Percentiles rank a stretch among this genome's conserved stretches.
phyloP scores from a whole-genome alignment of 352 stramenopile genomes.

The Phytophthora hybrid region DNA sequence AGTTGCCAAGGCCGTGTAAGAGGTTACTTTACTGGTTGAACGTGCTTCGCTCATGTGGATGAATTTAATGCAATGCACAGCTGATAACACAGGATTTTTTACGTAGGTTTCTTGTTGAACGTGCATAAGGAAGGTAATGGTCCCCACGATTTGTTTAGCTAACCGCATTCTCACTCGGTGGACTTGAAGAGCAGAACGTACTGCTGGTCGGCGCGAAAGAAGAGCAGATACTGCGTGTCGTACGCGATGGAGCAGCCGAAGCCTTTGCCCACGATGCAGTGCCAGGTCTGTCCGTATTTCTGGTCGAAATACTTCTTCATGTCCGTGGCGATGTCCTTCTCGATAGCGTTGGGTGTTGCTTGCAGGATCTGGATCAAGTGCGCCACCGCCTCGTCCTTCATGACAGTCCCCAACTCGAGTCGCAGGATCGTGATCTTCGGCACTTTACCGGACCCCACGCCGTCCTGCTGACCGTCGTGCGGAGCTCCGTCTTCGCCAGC shows the following conservation, averaged over 20 bases:
- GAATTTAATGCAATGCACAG: slow-evolving; percentile 29
- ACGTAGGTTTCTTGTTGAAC: slow-evolving; percentile 11
- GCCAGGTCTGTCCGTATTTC: slow-evolving; percentile 94
- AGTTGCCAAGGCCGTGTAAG: slow-evolving; percentile 54
- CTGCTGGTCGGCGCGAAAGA: slow-evolving; percentile 86
- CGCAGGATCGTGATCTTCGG: slow-evolving; percentile 74
- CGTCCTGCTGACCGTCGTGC: slow-evolving; percentile 22
- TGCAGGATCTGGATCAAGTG: slow-evolving; percentile 55
- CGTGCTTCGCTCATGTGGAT: slow-evolving; percentile 3
- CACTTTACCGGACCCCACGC: slow-evolving; percentile 37
- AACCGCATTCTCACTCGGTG: slow-evolving; percentile 53
- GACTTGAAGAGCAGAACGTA: slow-evolving; percentile 90
- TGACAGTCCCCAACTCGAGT: slow-evolving; percentile 68
- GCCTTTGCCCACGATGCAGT: slow-evolving; percentile 93
- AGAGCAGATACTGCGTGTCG: slow-evolving; percentile 91
- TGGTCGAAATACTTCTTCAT: slow-evolving; percentile 99
- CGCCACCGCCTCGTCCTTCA: slow-evolving; percentile 78
- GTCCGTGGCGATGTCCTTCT: slow-evolving; percentile 97
- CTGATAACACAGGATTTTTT: slow-evolving; percentile 4
- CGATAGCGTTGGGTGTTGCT: slow-evolving; percentile 55
- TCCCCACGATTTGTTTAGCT: slow-evolving; percentile 7
- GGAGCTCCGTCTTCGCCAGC: slow-evolving; percentile 33
- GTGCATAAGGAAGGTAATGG: slow-evolving; percentile 15
- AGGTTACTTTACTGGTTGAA: slow-evolving; percentile 36
- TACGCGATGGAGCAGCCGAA: slow-evolving; percentile 93